Conservation (phyloP, 1,139 yeast species). For the Magnusiomyces ingens region DNA sequence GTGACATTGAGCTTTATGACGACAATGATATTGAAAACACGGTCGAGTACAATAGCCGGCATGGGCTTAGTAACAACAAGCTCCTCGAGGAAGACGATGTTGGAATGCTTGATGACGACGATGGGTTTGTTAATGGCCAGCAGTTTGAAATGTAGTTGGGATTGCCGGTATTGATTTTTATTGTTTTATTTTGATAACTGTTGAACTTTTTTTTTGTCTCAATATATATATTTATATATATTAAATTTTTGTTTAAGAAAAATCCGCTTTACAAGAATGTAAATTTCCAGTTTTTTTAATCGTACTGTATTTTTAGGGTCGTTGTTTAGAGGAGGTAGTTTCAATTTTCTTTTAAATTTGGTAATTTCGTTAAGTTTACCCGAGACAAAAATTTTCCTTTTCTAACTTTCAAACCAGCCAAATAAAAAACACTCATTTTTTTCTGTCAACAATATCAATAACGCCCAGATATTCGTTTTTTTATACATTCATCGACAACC, state of each 20-base stretch:
- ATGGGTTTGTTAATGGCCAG: slow-evolving; percentile 77
- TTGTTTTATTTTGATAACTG: neutral
- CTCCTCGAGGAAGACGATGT: slow-evolving; percentile 36
- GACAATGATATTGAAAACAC: slow-evolving; percentile 33
- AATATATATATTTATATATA: neutral
- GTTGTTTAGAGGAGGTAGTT: neutral
- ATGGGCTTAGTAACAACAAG: slow-evolving; percentile 16
- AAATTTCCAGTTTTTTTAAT: too few species aligned
- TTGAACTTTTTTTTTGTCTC: neutral
- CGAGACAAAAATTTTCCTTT: slow-evolving; percentile 8
- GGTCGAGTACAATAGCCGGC: slow-evolving; percentile 25
- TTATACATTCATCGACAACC: too few species aligned
- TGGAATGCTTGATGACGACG: slow-evolving; percentile 42
- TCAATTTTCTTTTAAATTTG: neutral
- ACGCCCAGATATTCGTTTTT: too few species aligned
- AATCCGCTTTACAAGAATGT: too few species aligned
- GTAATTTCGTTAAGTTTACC: neutral
- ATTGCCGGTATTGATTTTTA: neutral
- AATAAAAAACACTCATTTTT: slow-evolving; percentile 3
- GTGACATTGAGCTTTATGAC: slow-evolving; percentile 33
- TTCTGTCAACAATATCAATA: too few species aligned
- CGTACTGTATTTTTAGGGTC: too few species aligned
- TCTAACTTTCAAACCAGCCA: slow-evolving; percentile 7
- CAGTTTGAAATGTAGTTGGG: slow-evolving; percentile 57
- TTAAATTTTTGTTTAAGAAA: too few species aligned